phyloP scores from a whole-genome alignment of 345 rosid species.

The Lagerstroemia speciosa region DNA sequence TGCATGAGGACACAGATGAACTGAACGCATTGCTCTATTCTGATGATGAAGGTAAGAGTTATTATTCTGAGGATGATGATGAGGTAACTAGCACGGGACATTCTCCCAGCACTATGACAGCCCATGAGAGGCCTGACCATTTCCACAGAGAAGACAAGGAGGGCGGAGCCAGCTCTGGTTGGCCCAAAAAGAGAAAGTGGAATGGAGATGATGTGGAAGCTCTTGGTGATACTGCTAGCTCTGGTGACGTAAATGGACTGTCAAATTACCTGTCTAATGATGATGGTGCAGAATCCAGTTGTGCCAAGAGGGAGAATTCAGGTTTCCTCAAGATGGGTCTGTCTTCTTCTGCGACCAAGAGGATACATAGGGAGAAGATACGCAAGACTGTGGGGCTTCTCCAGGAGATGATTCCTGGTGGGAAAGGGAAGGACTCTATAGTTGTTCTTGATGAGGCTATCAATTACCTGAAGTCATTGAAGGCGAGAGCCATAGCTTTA shows the following conservation, averaged over 20 bases:
- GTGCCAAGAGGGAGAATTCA: slow-evolving; percentile 21
- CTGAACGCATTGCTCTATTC: slow-evolving; percentile 87
- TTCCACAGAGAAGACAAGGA: slow-evolving; percentile 24
- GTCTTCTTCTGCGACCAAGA: slow-evolving; percentile 13
- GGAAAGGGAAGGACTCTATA: slow-evolving; percentile 30
- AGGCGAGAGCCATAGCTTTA: slow-evolving; percentile 25
- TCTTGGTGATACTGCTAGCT: slow-evolving; percentile 28
- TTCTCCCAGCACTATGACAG: slow-evolving; percentile 47
- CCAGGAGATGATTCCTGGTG: slow-evolving; percentile 29
- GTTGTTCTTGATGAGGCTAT: slow-evolving; percentile 37
- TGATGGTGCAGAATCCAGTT: slow-evolving; percentile 27
- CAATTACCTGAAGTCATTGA: slow-evolving; percentile 28
- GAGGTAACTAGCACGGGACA: slow-evolving; percentile 88
- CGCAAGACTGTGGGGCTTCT: slow-evolving; percentile 11
- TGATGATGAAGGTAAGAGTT: slow-evolving; percentile 51
- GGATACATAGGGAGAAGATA: slow-evolving; percentile 11
- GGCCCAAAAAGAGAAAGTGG: slow-evolving; percentile 51
- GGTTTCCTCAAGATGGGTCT: slow-evolving; percentile 19
- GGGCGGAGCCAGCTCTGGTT: slow-evolving; percentile 44
- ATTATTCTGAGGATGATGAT: slow-evolving; percentile 46
- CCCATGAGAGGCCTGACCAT: slow-evolving; percentile 24
- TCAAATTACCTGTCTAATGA: slow-evolving; percentile 7
- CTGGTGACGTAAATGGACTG: slow-evolving; percentile 18
- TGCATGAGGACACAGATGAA: slow-evolving; percentile 97
- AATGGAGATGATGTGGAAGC: slow-evolving; percentile 18